phyloP scores from a whole-genome alignment of 768 basidiomycete genomes.

The Lactarius pseudohatsudake region DNA sequence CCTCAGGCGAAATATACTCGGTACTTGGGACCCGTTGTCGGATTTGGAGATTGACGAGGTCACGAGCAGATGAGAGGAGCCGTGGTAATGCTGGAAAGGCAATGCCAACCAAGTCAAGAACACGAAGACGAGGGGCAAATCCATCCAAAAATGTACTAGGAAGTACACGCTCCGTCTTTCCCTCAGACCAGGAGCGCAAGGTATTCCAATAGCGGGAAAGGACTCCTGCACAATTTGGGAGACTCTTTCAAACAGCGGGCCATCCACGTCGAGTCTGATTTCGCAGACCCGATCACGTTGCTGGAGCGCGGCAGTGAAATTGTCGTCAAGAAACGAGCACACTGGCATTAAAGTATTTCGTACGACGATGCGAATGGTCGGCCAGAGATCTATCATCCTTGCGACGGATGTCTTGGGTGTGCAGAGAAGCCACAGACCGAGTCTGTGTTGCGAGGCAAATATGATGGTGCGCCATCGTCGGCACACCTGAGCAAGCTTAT shows the following conservation, averaged over 20 bases:
- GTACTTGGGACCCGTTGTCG: not conserved
- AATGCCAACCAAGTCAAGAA: not conserved
- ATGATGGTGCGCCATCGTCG: conserved; percentile 2
- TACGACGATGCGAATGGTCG: not conserved
- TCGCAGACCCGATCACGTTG: conserved; percentile 8
- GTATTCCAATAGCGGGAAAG: conserved; percentile 1
- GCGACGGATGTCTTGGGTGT: conserved; percentile 4
- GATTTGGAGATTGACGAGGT: conserved; percentile 1
- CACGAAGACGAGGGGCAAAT: not conserved
- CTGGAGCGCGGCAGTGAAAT: not conserved
- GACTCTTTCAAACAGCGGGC: not conserved
- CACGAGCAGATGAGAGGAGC: not conserved
- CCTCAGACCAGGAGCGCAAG: not conserved
- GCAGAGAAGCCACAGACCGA: conserved; percentile 11
- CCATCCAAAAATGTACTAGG: not conserved
- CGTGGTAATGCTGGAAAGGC: not conserved
- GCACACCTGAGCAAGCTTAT: conserved; percentile 8
- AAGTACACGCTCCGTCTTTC: not conserved
- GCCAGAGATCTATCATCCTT: conserved; percentile 6
- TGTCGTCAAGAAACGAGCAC: not conserved
- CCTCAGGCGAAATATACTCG: not conserved
- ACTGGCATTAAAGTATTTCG: not conserved
- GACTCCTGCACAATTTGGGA: not conserved
- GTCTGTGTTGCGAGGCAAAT: conserved; percentile 7
- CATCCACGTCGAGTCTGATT: not conserved